Percentiles rank a stretch among this genome's conserved stretches.
These are phyloP conservation scores for Phytophthora ohioensis DNA, from an alignment of 352 stramenopile genomes.

Conservation along the genomic window DNA sequence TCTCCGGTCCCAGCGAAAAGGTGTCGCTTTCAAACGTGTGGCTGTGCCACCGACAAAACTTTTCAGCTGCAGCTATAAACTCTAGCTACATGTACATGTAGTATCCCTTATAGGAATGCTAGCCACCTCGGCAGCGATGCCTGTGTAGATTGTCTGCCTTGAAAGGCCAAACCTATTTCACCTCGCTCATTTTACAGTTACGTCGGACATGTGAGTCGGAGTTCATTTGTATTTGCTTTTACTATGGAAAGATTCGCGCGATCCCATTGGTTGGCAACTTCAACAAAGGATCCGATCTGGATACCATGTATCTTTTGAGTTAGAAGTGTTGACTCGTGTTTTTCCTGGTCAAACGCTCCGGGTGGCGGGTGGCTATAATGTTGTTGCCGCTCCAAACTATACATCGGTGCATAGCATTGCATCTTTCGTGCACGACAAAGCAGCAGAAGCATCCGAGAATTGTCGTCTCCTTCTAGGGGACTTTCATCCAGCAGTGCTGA, in stretches of 20 bases:
- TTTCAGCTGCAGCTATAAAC: too few relatives aligned
- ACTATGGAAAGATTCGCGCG: conserved; percentile 6
- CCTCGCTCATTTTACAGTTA: conserved; percentile 5
- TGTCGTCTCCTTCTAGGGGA: too few relatives aligned
- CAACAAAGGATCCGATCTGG: conserved; percentile 27
- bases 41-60: too few relatives aligned
- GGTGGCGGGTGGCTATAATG: neutral
- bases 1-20: too few relatives aligned
- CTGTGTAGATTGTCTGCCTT: neutral
- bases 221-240: conserved; percentile 17
- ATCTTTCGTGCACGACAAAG: too few relatives aligned
- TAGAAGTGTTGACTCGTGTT: neutral
- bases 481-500: neutral
- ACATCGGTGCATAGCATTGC: too few relatives aligned
- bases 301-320: conserved; percentile 5
- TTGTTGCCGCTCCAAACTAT: too few relatives aligned
- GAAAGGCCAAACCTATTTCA: neutral
- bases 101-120: too few relatives aligned
- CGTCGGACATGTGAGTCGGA: neutral
- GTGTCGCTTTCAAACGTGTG: too few relatives aligned
- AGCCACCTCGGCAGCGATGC: too few relatives aligned
- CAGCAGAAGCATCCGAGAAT: neutral
- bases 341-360: neutral
- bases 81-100: too few relatives aligned
- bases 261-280: conserved; percentile 30